These are phyloP conservation scores for Capronia americana DNA, from an alignment of 2,329 filamentous ascomycete genomes.

Conservation along the genomic window DNA sequence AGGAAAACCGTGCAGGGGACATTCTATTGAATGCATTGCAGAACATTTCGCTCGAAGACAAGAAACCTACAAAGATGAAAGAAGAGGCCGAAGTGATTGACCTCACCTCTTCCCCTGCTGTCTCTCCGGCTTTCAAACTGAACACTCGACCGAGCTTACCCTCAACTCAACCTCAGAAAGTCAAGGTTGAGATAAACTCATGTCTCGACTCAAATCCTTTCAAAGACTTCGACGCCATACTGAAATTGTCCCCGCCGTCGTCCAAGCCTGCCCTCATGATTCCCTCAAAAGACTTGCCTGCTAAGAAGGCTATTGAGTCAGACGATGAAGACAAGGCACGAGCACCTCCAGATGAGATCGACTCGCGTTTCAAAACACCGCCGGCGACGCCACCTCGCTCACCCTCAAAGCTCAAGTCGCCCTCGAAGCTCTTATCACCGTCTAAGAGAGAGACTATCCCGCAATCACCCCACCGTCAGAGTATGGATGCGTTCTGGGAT, in stretches of 20 bases:
- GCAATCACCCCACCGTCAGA: conserved; percentile 57
- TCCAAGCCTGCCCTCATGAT: conserved; percentile 19
- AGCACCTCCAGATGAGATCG: background rate
- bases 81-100: conserved; percentile 37
- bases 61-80: conserved; percentile 30
- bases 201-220: conserved; percentile 18
- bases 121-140: conserved; percentile 13
- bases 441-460: conserved; percentile 56
- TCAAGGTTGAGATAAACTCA: background rate
- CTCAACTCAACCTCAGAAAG: conserved; percentile 13
- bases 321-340: background rate
- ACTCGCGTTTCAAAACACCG: conserved; percentile 21
- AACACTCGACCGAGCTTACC: background rate
- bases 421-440: conserved; percentile 52
- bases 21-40: conserved; percentile 41
- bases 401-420: conserved; percentile 38
- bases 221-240: conserved; percentile 23
- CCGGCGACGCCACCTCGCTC: conserved; percentile 46
- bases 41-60: conserved; percentile 47
- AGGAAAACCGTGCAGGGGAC: conserved; percentile 28
- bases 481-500: conserved; percentile 62
- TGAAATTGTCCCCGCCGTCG: conserved; percentile 26
- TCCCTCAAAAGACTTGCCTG: conserved; percentile 21
- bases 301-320: background rate
- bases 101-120: conserved; percentile 33